phyloP scores from a whole-genome alignment of 2,329 filamentous ascomycete species.

The Penicillium fuscoglaucum region DNA sequence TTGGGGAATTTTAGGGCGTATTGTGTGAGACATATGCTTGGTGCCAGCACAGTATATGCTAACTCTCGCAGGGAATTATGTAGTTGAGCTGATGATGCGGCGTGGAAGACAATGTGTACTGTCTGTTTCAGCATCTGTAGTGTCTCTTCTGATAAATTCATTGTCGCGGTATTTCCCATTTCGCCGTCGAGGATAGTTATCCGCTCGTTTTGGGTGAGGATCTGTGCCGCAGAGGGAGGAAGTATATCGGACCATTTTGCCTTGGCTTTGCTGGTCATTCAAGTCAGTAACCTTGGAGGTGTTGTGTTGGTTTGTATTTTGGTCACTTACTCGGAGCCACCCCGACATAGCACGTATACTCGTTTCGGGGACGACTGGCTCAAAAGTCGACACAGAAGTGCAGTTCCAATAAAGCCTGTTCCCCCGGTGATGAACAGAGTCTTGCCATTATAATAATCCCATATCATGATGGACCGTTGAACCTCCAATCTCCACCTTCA shows the following conservation, averaged over 20 bases:
- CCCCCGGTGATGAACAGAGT: constrained; percentile 25
- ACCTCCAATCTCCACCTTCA: not conserved
- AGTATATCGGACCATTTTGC: constrained; percentile 25
- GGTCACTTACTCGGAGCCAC: constrained; percentile 18
- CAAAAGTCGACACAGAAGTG: constrained; percentile 23
- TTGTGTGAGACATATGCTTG: constrained; percentile 19
- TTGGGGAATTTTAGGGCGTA: constrained; percentile 26
- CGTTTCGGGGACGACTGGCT: constrained; percentile 18
- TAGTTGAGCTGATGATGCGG: constrained; percentile 19
- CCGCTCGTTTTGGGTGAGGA: constrained; percentile 14
- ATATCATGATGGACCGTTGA: constrained; percentile 21
- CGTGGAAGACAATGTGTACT: constrained; percentile 25
- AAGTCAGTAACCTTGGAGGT: not conserved
- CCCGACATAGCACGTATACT: constrained; percentile 24
- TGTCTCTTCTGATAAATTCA: constrained; percentile 19
- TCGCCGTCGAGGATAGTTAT: constrained; percentile 26
- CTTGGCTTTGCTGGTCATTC: constrained; percentile 17
- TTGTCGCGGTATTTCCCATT: constrained; percentile 24
- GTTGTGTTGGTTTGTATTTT: not conserved
- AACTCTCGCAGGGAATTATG: constrained; percentile 23
- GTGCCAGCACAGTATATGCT: constrained; percentile 21
- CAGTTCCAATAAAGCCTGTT: constrained; percentile 27
- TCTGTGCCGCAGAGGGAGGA: constrained; percentile 10
- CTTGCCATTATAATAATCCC: constrained; percentile 28
- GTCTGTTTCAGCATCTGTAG: constrained; percentile 24